Base-by-base conservation (phyloP, 768 basidiomycete genomes). In the Ephemerocybe angulata region DNA sequence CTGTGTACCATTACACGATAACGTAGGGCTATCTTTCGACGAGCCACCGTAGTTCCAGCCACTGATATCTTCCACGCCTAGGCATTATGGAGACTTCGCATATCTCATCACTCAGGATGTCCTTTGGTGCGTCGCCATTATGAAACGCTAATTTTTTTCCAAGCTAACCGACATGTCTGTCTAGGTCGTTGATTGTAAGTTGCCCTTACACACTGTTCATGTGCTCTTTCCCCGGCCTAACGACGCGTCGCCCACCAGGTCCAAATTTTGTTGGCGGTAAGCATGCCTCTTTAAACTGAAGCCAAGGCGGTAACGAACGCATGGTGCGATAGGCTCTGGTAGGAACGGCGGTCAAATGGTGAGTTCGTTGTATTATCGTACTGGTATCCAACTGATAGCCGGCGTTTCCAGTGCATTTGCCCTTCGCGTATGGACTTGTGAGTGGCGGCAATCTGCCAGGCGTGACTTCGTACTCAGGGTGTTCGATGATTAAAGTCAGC, bases 381-480 rank as follows among this genome's bases (percentile, higher is more conserved):
- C 6, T 13, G 19, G 28, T 22, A 43, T 49, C 22, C 21, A 28
- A 12, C 38, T 31, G 27, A 43, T 30, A 48, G 8, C 51, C 30
- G 22, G 2, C 42, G 15, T 58, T 25, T 46, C 7, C 49, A 85
- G 83, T 35, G 74, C 76, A 47, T 86, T 84, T 55, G 73, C 80
- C 1, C 70, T 84, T 67, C 79, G 84, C 13, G 83, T 85, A 12
- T 86, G 82, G 82, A 68, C 82, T 66, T 86, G 84, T 84, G 65
- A 60, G 70, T 46, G 17, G 11, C 29, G 28, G 8, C 10, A 8
- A 35, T 8, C 17, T 17, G 33, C 17, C 8, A 17, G 33, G 17
- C 17, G 33, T 35, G 7, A 41, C 38, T 7, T 19, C 15, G 21
- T 13, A 19, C 38, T 41, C 38, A 41, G 7, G 38, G 33, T 35